phyloP scores from a whole-genome alignment of 345 rosid species.

The Hibiscus syriacus region DNA sequence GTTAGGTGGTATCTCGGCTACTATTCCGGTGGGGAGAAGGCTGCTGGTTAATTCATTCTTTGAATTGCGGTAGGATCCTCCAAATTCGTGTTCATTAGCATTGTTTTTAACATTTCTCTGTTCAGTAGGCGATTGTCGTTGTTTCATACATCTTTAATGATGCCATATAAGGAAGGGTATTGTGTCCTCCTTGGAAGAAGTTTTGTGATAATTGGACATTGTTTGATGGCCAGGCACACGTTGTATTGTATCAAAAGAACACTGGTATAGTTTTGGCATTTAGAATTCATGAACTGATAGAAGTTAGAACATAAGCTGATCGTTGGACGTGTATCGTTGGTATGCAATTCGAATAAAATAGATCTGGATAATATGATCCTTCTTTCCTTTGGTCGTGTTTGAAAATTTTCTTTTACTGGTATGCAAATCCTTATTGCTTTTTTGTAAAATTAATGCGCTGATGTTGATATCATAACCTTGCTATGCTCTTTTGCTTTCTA shows the following conservation, averaged over 20 bases:
- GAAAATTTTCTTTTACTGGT: background rate
- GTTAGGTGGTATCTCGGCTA: conserved; percentile 84
- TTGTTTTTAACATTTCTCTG: conserved; percentile 31
- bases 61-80: conserved; percentile 25
- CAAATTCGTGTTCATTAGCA: conserved; percentile 34
- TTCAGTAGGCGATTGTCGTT: conserved; percentile 24
- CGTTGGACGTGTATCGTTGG: conserved; percentile 37
- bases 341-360: conserved; percentile 36
- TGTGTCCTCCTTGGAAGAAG: conserved; percentile 21
- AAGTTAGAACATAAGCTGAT: conserved; percentile 43
- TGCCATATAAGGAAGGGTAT: conserved; percentile 20
- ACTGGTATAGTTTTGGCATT: conserved; percentile 30
- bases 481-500: too few species aligned
- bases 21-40: conserved; percentile 50
- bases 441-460: too few species aligned
- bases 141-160: too few species aligned
- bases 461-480: too few species aligned
- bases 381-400: background rate
- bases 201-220: conserved; percentile 33
- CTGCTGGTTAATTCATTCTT: conserved; percentile 37
- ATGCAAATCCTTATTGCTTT: too few species aligned
- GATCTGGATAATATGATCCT: conserved; percentile 18
- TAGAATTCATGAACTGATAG: conserved; percentile 34
- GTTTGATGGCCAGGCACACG: conserved; percentile 17
- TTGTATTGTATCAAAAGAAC: conserved; percentile 28